Conservation (phyloP, 225 moss, liverwort and hornwort genomes). For the Sphagnum contortum region DNA sequence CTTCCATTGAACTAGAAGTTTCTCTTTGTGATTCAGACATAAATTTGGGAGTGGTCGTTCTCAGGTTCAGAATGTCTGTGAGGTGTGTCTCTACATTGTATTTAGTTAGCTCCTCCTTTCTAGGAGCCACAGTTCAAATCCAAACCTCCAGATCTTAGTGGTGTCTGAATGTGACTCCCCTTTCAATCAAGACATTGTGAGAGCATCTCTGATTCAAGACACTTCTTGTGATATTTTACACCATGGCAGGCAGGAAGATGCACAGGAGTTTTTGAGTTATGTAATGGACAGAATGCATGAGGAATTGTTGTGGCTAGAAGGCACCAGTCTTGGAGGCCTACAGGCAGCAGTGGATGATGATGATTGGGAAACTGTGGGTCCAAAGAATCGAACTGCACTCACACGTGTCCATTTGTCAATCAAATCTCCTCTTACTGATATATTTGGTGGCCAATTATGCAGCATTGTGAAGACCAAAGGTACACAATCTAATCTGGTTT, state of each 20-base stretch:
- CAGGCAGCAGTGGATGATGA: conserved; percentile 73
- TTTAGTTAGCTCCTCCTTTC: too few relatives aligned
- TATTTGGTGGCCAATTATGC: conserved; percentile 87
- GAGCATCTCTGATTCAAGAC: too few relatives aligned
- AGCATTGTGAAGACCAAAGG: conserved; percentile 96
- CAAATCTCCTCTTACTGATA: conserved; percentile 79
- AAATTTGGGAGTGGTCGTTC: too few relatives aligned
- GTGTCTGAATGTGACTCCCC: too few relatives aligned
- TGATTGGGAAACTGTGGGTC: conserved; percentile 97
- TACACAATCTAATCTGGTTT: conserved; percentile 9
- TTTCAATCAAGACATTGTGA: too few relatives aligned
- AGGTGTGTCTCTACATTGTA: too few relatives aligned
- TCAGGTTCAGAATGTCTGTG: too few relatives aligned
- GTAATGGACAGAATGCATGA: conserved; percentile 94
- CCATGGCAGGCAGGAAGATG: conserved; percentile 85
- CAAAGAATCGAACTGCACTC: conserved; percentile 83
- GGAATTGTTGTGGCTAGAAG: conserved; percentile 76
- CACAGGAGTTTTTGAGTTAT: conserved; percentile 94
- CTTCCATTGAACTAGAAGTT: too few relatives aligned
- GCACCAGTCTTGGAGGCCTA: conserved; percentile 39
- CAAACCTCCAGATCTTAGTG: too few relatives aligned
- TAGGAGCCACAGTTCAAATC: too few relatives aligned
- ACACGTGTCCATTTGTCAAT: conserved; percentile 75
- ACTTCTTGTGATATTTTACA: too few relatives aligned
- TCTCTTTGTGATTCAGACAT: too few relatives aligned